Evolutionary conservation across 108 stramenopile species (phyloP), one percentile per base, ranked within the genome.

Genomic region (Seminavis robusta): DNA sequence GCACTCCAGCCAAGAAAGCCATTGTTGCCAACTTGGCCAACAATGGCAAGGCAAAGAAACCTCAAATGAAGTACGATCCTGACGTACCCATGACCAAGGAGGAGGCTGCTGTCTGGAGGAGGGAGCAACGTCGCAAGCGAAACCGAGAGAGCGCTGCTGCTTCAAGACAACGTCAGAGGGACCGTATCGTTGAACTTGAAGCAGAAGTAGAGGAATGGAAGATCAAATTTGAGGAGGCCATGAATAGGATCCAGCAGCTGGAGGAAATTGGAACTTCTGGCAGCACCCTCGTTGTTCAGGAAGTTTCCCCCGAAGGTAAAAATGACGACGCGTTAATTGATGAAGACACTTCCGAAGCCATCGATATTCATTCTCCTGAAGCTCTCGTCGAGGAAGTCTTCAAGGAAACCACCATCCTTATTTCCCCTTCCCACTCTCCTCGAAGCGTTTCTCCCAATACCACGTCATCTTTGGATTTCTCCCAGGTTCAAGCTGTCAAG

Each of bases 11-110:
- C 45, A 19, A 13, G 45, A 13, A 46, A 17, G 19, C 45, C 9
- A 17, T 9, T 9, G 16, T 9, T 9, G 9, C 19, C 16, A 46
- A 20, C 16, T 9, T n/a, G 45, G 45, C 19, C 9, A 13, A 9
- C 45, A 17, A 9, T n/a, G 25, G 26, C 17, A 34, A 43, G 27
- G 43, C 33, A n/a, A 77, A 77, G 66, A 79, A 79, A 40, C 72
- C 84, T 44, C 89, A 90, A 47, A 80, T 80, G 78, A 86, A 85
- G 67, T 92, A 92, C 69, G 84, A 88, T 33, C 90, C 90, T 17
- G 71, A 79, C 19, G 77, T 88, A 15, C 86, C 90, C 63, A 86
- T 92, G 84, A 76, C 86, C 1, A 83, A 74, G 57, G 84, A 88
- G 50, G 77, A 86, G 44, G 81, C 84, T 0, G 63, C 77, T 1